Evolutionary conservation across 2,329 filamentous ascomycete genomes (phyloP), one percentile per base, ranked within the genome.

Genomic region (Aspergillus calidoustus): DNA sequence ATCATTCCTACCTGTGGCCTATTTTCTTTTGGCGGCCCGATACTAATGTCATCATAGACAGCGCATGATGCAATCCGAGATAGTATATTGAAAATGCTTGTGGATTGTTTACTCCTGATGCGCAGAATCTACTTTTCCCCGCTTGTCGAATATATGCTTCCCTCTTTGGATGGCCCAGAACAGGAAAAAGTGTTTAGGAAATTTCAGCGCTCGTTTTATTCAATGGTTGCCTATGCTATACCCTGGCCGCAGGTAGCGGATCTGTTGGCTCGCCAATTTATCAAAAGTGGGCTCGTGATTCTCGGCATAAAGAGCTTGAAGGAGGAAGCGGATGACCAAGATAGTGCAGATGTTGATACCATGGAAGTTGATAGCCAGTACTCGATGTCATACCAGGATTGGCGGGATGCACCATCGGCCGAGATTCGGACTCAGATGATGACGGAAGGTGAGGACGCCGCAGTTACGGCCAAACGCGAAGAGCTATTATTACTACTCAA

Each of bases 211-310:
- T 76, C 77, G 34, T 74, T 85, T 23, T 77, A 83, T 59, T 79
- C 80, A 9, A 75, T 82, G 31, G 80, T 84, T 60, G 75, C 78
- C 28, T 81, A 84, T 65, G 79, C 79, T 17, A 68, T 85, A 8
- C 80, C 76, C 5, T 76, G 77, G 64, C 69, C 71, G 22, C 62
- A 67, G 2, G 77, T 82, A 43, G 80, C 80, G 1, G 74, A 76
- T 23, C 74, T 82, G 5, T 71, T 85, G 22, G 74, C 77, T 41
- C 77, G 75, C 47, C 76, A 81, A 28, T 60, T 85, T 17, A 78
- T 78, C n/a, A 76, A 79, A 61, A 75, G 80, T 49, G 78, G 77
- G 30, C 74, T 79, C 47, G 68, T 75, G 69, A 70, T 85, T 73
- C 68, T 79, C 44, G 78, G 75, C 4, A 76, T 80, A 30, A 71